Evolutionary conservation across 169 alveolate species (phyloP).

Genomic region (Plasmodium ovale): DNA sequence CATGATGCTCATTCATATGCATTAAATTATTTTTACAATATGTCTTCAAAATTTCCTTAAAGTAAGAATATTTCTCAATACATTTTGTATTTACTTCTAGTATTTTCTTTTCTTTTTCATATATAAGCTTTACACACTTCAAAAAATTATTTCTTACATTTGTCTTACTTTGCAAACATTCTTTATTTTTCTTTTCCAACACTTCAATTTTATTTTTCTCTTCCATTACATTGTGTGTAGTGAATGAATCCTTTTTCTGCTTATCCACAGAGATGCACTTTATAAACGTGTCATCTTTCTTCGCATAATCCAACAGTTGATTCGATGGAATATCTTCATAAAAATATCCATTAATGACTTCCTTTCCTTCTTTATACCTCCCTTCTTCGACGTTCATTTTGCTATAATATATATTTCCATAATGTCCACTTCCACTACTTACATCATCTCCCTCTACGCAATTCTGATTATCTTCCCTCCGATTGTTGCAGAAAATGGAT

Average conservation of each 20-base stretch:
- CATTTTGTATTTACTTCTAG: constrained; percentile 40
- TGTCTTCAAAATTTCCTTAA: constrained; percentile 42
- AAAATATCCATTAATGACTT: background rate
- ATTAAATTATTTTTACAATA: constrained; percentile 22
- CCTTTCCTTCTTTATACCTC: background rate
- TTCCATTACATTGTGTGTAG: background rate
- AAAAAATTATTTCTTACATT: background rate
- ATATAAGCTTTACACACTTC: constrained; percentile 38
- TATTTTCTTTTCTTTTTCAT: constrained; percentile 44
- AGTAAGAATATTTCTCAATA: constrained; percentile 50
- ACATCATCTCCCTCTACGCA: background rate
- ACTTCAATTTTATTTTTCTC: background rate
- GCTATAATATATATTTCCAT: background rate
- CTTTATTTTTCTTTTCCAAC: background rate
- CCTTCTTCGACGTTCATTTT: background rate
- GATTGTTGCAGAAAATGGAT: background rate
- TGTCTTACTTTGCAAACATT: background rate
- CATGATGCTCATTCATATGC: constrained; percentile 14
- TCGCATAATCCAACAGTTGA: background rate
- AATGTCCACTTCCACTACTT: background rate
- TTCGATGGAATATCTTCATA: constrained; percentile 6
- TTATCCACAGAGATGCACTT: background rate
- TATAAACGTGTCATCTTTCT: background rate
- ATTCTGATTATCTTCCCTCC: background rate
- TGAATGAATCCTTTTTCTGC: background rate